These are phyloP conservation scores for Geotrichum cucujoidarum DNA, from an alignment of 1,139 yeast genomes.

Conservation along the genomic window DNA sequence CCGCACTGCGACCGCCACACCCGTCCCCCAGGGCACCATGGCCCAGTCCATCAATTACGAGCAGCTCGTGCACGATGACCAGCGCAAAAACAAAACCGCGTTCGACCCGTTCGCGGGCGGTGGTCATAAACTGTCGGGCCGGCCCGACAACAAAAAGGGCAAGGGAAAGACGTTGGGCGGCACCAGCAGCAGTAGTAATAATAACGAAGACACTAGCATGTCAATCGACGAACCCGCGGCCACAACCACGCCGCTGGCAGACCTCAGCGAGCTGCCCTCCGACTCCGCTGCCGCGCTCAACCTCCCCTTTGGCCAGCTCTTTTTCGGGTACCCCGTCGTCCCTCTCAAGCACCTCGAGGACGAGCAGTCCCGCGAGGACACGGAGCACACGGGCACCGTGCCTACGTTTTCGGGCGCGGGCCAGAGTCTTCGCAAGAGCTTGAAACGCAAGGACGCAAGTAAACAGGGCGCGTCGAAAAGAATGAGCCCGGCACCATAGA, in stretches of 20 bases:
- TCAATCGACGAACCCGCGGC: neutral
- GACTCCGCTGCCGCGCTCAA: constrained; percentile 68
- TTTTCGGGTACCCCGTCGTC: constrained; percentile 86
- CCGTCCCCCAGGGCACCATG: constrained; percentile 60
- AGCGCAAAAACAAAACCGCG: constrained; percentile 14
- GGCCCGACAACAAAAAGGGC: constrained; percentile 1
- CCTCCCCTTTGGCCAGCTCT: constrained; percentile 79
- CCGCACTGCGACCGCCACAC: constrained; percentile 12
- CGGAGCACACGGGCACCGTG: constrained; percentile 24
- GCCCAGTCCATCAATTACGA: constrained; percentile 71
- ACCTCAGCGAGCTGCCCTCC: constrained; percentile 41
- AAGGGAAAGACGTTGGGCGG: too few species aligned
- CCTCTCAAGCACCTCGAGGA: constrained; percentile 55
- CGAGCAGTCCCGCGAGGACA: constrained; percentile 37
- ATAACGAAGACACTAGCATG: constrained; percentile 16
- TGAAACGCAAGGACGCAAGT: constrained; percentile 61
- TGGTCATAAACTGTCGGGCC: constrained; percentile 71
- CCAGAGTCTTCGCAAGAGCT: constrained; percentile 47
- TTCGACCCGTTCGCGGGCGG: constrained; percentile 49
- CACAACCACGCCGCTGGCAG: neutral
- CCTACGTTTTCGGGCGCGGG: constrained; percentile 21
- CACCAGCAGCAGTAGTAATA: constrained; percentile 35
- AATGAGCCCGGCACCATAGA: constrained; percentile 2
- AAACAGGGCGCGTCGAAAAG: neutral
- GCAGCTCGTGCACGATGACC: constrained; percentile 35